Evolutionary conservation across 1,139 yeast genomes (phyloP).

Genomic region (Sugiyamaella sp.): DNA sequence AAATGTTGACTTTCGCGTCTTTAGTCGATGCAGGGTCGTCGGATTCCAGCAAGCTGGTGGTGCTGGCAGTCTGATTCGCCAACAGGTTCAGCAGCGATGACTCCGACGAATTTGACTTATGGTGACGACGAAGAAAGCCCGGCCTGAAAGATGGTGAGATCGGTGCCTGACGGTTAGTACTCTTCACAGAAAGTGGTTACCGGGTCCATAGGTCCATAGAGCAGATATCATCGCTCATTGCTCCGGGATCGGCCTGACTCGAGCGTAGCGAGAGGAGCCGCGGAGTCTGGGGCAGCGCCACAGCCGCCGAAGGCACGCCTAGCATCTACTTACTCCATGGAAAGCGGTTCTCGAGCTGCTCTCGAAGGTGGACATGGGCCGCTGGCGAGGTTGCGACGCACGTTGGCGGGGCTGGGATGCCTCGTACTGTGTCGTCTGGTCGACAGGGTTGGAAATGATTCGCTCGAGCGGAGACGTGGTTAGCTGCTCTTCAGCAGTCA

Average conservation of each 20-base stretch:
- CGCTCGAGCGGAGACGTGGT: slow-evolving; percentile 16
- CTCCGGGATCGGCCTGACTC: not conserved
- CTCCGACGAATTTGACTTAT: slow-evolving; percentile 60
- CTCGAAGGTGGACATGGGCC: slow-evolving; percentile 28
- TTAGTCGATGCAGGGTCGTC: slow-evolving; percentile 8
- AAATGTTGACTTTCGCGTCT: slow-evolving; percentile 5
- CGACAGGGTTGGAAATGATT: slow-evolving; percentile 14
- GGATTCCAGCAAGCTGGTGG: slow-evolving; percentile 13
- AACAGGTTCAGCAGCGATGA: slow-evolving; percentile 34
- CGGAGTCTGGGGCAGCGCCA: not conserved
- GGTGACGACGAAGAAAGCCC: slow-evolving; percentile 61
- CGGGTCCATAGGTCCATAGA: not conserved
- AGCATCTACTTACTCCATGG: slow-evolving; percentile 22
- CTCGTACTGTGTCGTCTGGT: slow-evolving; percentile 9
- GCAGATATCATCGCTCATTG: not conserved
- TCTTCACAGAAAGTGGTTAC: too few species aligned
- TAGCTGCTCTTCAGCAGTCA: not conserved
- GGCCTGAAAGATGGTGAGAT: slow-evolving; percentile 48
- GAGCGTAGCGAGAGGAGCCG: not conserved
- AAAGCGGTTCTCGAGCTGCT: slow-evolving; percentile 20
- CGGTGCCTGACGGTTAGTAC: slow-evolving; percentile 38
- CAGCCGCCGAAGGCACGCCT: not conserved
- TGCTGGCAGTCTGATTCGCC: slow-evolving; percentile 6
- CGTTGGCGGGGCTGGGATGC: slow-evolving; percentile 18
- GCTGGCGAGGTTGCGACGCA: slow-evolving; percentile 12